These are phyloP conservation scores for Coelastrella sp. DNA, from an alignment of 139 green algal species.

Conservation along the genomic window DNA sequence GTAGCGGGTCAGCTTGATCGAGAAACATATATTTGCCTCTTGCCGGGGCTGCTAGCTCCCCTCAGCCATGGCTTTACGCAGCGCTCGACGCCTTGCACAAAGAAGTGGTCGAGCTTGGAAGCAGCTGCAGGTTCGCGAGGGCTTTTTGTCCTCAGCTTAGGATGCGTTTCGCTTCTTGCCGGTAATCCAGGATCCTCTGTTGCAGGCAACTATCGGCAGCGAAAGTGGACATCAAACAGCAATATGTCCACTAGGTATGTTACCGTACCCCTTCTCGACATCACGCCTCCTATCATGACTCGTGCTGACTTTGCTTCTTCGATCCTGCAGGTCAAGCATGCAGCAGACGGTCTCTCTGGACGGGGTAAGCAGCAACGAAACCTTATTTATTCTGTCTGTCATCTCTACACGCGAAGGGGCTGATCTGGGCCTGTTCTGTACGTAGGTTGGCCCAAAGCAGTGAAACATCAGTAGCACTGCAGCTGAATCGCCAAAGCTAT, in stretches of 20 bases:
- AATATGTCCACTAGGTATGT: neutral
- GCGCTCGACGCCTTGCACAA: neutral
- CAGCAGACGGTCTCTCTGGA: conserved; percentile 18
- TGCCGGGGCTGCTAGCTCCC: neutral
- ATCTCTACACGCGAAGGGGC: too few species aligned
- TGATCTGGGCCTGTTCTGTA: neutral
- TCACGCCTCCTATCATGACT: neutral
- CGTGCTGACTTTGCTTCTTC: neutral
- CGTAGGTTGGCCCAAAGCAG: neutral
- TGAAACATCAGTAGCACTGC: neutral
- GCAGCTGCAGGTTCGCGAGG: neutral
- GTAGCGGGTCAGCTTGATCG: too few species aligned
- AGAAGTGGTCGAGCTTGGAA: neutral
- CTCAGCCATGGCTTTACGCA: conserved; percentile 12
- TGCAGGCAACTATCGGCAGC: conserved; percentile 5
- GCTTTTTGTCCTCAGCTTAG: neutral
- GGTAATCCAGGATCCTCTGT: neutral
- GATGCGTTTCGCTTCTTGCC: neutral
- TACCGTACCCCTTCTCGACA: neutral
- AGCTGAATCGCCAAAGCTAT: neutral
- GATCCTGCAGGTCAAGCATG: conserved; percentile 27
- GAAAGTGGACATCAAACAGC: neutral
- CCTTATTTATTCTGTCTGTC: too few species aligned
- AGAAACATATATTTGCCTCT: neutral
- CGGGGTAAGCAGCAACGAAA: conserved; percentile 34